Percentiles rank a stretch among this genome's conserved stretches.
Evolutionary conservation across 1,284 basidiomycete species (phyloP).

Genomic region (Fomitopsis betulina): DNA sequence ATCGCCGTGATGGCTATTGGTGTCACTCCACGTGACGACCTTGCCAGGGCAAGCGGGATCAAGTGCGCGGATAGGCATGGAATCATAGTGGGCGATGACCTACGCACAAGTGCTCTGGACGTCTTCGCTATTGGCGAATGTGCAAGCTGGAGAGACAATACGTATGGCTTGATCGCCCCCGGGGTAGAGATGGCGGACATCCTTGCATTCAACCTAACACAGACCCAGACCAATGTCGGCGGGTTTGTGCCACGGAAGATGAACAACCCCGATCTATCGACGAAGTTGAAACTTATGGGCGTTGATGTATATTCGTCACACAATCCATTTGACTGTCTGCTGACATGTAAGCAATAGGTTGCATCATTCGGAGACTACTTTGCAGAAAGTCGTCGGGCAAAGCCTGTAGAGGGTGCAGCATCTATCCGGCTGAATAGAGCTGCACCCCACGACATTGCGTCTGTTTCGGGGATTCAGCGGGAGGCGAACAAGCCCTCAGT

Average conservation of each 20-base stretch:
- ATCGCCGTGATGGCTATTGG: slow-evolving; percentile 65
- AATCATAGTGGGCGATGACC: slow-evolving; percentile 52
- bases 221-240: slow-evolving; percentile 39
- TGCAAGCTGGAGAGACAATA: slow-evolving; percentile 63
- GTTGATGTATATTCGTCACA: slow-evolving; percentile 44
- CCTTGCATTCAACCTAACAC: slow-evolving; percentile 69
- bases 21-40: slow-evolving; percentile 67
- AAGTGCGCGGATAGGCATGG: slow-evolving; percentile 42
- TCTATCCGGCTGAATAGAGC: slow-evolving; percentile 7
- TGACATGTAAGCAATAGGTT: slow-evolving; percentile 31
- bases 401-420: slow-evolving; percentile 6
- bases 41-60: slow-evolving; percentile 52
- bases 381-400: slow-evolving; percentile 44
- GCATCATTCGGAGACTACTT: slow-evolving; percentile 79
- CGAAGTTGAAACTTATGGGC: slow-evolving; percentile 69
- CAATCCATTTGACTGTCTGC: background rate
- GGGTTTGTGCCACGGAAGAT: slow-evolving; percentile 47
- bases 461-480: slow-evolving; percentile 12
- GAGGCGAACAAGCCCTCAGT: slow-evolving; percentile 11
- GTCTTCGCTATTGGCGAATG: slow-evolving; percentile 79
- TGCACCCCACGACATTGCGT: slow-evolving; percentile 2
- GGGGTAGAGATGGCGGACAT: slow-evolving; percentile 77
- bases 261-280: slow-evolving; percentile 60
- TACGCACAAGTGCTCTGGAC: slow-evolving; percentile 53
- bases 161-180: slow-evolving; percentile 69